Evolutionary conservation across 2,329 filamentous ascomycete species (phyloP), one percentile per base, ranked within the genome.

Genomic region (Lecanosticta acicola): DNA sequence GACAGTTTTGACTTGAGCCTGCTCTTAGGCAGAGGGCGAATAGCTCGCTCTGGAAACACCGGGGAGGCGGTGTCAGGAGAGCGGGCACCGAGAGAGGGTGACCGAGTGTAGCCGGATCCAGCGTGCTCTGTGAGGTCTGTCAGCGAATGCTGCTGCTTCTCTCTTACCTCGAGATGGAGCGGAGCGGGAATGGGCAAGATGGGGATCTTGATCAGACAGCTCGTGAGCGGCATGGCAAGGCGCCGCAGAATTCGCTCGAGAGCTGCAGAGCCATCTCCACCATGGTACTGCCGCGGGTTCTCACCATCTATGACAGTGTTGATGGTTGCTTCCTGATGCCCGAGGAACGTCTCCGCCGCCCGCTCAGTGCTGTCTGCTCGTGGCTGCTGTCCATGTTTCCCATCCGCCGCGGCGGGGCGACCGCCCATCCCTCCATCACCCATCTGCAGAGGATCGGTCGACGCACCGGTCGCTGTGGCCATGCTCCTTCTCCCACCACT

Each of bases 11-110:
- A 89, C 59, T 90, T 87, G 44, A 98, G 77, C 54, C 87, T 84
- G 61, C 89, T 85, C 70, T 87, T 93, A 35, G 93, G 93, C 50
- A 98, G 73, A 46, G 93, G 93, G 63, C 89, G 84, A 65, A 98
- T 98, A 50, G 91, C 85, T 68, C 93, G 84, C 65, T 94, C 87
- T 56, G 88, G 88, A 65, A 87, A 94, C 61, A 87, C 75, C 49
- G 85, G 81, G 49, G 88, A 93, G 54, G 82, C 77, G 48, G 85
- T 84, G 73, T 95, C 88, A 55, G 64, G 63, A 4, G 58, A 61
- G 32, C 62, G 55, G 19, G 59, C 53, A 37, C 47, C 48, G 5
- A 37, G 35, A 10, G 39, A 41, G 39, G 39, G 20, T 33, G 39
- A 41, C 17, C 39, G 39, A 33, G 39, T 16, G 29, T 18, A 41